Conservation (phyloP, 192 early-diverging fungal genomes). For the Thamnidium elegans region DNA sequence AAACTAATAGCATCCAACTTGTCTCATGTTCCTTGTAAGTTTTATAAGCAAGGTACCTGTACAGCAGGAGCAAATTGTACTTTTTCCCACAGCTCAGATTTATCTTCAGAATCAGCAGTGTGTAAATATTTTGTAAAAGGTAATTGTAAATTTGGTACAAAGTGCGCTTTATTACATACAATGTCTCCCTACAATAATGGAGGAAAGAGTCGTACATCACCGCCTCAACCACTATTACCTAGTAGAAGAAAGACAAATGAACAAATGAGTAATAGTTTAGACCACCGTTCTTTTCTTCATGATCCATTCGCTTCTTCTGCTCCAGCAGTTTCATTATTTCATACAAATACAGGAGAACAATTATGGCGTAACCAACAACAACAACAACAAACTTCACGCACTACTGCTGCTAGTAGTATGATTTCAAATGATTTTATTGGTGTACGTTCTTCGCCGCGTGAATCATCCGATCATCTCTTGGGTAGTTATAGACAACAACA, state of each 20-base stretch:
- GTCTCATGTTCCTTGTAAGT: conserved; percentile 74
- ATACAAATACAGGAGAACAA: conserved; percentile 5
- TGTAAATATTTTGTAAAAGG: conserved; percentile 79
- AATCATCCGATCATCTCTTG: conserved; percentile 3
- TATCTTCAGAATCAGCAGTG: conserved; percentile 56
- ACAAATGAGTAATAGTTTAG: background rate
- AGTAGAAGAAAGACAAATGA: conserved; percentile 13
- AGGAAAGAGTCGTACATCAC: background rate
- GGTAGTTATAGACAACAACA: no score
- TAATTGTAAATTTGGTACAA: conserved; percentile 77
- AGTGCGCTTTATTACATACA: conserved; percentile 61
- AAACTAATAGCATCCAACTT: conserved; percentile 34
- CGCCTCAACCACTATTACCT: background rate
- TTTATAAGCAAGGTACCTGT: conserved; percentile 70
- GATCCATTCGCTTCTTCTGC: conserved; percentile 10
- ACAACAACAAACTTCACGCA: conserved; percentile 3
- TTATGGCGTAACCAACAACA: conserved; percentile 6
- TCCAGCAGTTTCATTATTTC: conserved; percentile 9
- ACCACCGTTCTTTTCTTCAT: conserved; percentile 4
- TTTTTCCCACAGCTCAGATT: conserved; percentile 66
- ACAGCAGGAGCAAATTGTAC: conserved; percentile 69
- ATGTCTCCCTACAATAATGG: conserved; percentile 24
- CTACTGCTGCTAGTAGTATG: background rate
- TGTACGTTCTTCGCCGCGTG: conserved; percentile 11
- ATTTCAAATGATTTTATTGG: conserved; percentile 15